phyloP scores from a whole-genome alignment of 305 asterid species.

The Fraxinus platypoda region DNA sequence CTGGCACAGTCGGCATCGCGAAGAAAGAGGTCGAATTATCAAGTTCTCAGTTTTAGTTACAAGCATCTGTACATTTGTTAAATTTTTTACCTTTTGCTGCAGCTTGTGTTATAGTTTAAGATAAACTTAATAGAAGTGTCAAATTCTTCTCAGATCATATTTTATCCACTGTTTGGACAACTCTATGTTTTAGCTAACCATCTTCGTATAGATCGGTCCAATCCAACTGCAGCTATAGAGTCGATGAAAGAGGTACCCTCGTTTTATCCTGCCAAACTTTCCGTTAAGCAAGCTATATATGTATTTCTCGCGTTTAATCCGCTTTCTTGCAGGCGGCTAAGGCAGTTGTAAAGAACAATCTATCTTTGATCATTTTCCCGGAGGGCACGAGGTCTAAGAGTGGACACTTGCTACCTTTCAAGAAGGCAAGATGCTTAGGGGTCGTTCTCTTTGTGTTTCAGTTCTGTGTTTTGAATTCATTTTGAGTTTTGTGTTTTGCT shows the following conservation, averaged over 20 bases:
- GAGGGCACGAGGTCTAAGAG: conserved; percentile 51
- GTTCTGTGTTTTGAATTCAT: too few relatives aligned
- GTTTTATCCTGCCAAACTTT: background rate
- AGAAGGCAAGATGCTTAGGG: conserved; percentile 40
- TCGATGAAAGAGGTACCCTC: conserved; percentile 42
- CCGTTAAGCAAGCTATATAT: background rate
- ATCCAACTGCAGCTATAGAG: conserved; percentile 42
- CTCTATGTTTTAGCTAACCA: conserved; percentile 49
- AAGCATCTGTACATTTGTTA: background rate
- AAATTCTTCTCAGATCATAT: conserved; percentile 35
- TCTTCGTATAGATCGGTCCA: conserved; percentile 50
- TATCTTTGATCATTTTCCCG: conserved; percentile 47
- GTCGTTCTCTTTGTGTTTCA: too few relatives aligned
- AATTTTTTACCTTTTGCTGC: background rate
- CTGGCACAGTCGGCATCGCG: conserved; percentile 52
- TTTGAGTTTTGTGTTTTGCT: too few relatives aligned
- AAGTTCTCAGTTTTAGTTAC: background rate
- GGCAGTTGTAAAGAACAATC: conserved; percentile 34
- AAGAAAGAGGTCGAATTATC: conserved; percentile 42
- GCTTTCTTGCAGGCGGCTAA: conserved; percentile 33
- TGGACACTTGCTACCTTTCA: conserved; percentile 45
- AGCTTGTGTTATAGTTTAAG: background rate
- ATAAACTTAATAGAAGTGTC: background rate
- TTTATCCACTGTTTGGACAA: conserved; percentile 49
- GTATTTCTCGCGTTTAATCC: background rate